Evolutionary conservation across 2,329 filamentous ascomycete genomes (phyloP).

Genomic region (Ophiocordyceps camponoti-leonardi): DNA sequence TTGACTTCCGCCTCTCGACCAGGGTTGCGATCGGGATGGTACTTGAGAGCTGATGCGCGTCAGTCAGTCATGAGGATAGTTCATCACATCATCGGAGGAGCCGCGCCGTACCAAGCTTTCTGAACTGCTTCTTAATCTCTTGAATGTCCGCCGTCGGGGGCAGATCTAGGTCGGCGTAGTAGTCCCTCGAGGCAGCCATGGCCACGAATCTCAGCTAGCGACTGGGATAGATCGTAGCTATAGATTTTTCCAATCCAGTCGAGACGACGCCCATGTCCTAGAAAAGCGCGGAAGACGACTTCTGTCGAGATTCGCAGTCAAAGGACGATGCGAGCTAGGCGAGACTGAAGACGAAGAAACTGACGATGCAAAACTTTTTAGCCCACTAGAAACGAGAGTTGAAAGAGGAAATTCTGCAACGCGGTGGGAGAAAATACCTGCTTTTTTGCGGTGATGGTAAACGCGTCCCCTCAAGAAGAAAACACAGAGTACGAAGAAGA

Average conservation of each 20-base stretch:
- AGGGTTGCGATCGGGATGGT: slow-evolving; percentile 78
- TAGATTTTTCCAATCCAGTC: slow-evolving; percentile 1
- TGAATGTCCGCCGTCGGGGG: slow-evolving; percentile 46
- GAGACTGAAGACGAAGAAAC: not conserved
- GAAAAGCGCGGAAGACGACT: not conserved
- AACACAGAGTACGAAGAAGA: not conserved
- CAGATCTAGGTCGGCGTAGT: slow-evolving; percentile 73
- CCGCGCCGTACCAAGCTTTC: slow-evolving; percentile 51
- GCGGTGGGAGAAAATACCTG: not conserved
- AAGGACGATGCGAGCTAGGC: not conserved
- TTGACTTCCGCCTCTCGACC: slow-evolving; percentile 67
- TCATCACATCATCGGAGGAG: not conserved
- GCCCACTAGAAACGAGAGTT: not conserved
- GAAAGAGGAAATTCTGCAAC: not conserved
- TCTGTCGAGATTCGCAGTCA: not conserved
- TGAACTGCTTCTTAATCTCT: slow-evolving; percentile 75
- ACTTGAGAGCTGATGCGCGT: slow-evolving; percentile 49
- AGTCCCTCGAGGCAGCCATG: slow-evolving; percentile 43
- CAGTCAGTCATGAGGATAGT: slow-evolving; percentile 11
- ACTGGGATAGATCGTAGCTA: not conserved
- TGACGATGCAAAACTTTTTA: not conserved
- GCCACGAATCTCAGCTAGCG: slow-evolving; percentile 3
- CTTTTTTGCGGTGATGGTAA: not conserved
- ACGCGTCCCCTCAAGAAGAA: not conserved
- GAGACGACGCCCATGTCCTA: slow-evolving; percentile 5